Evolutionary conservation across 2,329 filamentous ascomycete genomes (phyloP).

Genomic region (Fusarium dimerum): DNA sequence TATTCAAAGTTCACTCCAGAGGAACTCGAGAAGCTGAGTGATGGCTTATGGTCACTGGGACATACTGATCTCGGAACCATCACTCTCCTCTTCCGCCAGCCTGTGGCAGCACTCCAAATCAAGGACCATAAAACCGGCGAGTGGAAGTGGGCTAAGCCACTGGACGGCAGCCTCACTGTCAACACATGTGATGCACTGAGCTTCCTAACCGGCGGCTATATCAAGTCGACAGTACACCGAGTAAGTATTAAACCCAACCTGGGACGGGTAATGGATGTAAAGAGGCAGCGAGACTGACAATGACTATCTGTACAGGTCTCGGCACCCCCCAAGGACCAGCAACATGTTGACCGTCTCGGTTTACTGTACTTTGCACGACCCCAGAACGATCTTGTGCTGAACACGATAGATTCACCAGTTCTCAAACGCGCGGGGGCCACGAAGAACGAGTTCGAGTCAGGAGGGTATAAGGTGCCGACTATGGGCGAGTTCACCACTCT

Average conservation of each 20-base stretch:
- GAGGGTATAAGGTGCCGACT: constrained; percentile 30
- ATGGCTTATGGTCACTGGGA: too few relatives aligned
- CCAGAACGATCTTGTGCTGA: constrained; percentile 37
- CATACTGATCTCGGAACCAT: constrained; percentile 52
- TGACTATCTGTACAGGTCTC: constrained; percentile 1
- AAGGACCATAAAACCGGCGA: constrained; percentile 39
- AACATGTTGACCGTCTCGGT: constrained; percentile 9
- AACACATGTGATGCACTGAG: constrained; percentile 51
- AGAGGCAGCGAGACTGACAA: too few relatives aligned
- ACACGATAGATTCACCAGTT: constrained; percentile 38
- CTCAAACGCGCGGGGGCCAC: constrained; percentile 34
- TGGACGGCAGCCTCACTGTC: constrained; percentile 50
- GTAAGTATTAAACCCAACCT: too few relatives aligned
- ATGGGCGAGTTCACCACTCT: constrained; percentile 38
- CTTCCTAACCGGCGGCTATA: constrained; percentile 41
- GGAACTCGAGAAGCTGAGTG: constrained; percentile 36
- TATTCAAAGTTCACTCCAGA: constrained; percentile 50
- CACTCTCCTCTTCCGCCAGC: constrained; percentile 59
- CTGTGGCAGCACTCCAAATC: constrained; percentile 57
- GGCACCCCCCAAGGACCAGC: constrained; percentile 10
- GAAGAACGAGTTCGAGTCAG: constrained; percentile 38
- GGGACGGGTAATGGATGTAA: too few relatives aligned
- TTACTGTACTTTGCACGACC: constrained; percentile 42
- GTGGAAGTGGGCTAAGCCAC: constrained; percentile 51
- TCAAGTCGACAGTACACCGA: too few relatives aligned